Percentiles rank a stretch among this genome's conserved stretches.
These are phyloP conservation scores for Straminergon stramineum DNA, from an alignment of 225 moss, liverwort and hornwort genomes.

Conservation along the genomic window DNA sequence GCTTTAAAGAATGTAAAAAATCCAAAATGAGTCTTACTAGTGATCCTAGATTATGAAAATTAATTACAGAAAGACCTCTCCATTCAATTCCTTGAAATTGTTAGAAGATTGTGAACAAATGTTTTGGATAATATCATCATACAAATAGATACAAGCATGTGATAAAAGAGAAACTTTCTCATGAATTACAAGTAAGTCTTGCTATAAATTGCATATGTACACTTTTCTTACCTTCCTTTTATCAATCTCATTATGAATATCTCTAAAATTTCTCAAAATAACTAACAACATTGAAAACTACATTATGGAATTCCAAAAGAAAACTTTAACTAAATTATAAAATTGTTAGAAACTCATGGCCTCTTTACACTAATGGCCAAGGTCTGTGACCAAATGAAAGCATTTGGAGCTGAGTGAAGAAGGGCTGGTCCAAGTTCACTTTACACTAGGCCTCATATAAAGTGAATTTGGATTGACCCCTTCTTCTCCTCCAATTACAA, in stretches of 20 bases:
- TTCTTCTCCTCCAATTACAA: not conserved
- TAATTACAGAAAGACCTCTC: not conserved
- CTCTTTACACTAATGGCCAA: not conserved
- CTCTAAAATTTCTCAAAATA: not conserved
- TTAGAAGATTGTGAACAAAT: not conserved
- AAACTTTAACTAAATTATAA: not conserved
- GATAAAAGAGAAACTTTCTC: not conserved
- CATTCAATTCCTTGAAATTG: not conserved
- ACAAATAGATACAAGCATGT: not conserved
- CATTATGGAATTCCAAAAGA: not conserved
- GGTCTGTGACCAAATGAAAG: not conserved
- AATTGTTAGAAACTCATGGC: not conserved
- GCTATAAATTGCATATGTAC: not conserved
- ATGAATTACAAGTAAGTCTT: not conserved
- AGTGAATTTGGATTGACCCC: not conserved
- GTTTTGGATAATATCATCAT: not conserved
- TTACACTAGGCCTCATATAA: not conserved
- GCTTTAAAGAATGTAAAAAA: too few relatives aligned
- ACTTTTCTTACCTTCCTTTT: not conserved
- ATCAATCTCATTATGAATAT: too few relatives aligned
- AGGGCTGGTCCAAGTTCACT: too few relatives aligned
- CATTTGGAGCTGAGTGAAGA: not conserved
- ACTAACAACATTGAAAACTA: not conserved
- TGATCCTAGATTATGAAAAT: too few relatives aligned
- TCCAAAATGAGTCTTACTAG: too few relatives aligned